Evolutionary conservation across 306 rosid genomes (phyloP).

Genomic region (Alnus rubra): DNA sequence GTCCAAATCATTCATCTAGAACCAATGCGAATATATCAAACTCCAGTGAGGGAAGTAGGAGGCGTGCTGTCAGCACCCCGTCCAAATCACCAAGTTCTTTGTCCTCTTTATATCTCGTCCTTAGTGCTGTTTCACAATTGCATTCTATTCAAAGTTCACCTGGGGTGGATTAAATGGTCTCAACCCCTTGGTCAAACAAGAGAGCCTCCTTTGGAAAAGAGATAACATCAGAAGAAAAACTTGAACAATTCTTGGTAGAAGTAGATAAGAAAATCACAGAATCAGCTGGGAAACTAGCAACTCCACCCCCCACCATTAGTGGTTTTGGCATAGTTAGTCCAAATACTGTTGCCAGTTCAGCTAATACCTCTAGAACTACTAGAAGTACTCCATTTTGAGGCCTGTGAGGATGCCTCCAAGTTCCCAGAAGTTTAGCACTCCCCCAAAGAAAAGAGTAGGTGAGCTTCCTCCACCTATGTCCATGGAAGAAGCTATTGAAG

Average conservation of each 20-base stretch:
- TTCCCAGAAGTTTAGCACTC: slow-evolving; percentile 84
- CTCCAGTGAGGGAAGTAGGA: slow-evolving; percentile 50
- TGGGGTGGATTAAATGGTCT: slow-evolving; percentile 55
- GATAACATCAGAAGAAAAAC: slow-evolving; percentile 82
- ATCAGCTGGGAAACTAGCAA: slow-evolving; percentile 78
- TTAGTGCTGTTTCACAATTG: slow-evolving; percentile 59
- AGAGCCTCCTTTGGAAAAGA: slow-evolving; percentile 55
- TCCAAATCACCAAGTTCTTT: slow-evolving; percentile 61
- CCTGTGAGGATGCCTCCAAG: slow-evolving; percentile 97
- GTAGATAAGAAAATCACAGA: slow-evolving; percentile 74
- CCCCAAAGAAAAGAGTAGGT: slow-evolving; percentile 90
- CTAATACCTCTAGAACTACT: slow-evolving; percentile 73
- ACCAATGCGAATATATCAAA: slow-evolving; percentile 49
- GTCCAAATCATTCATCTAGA: slow-evolving; percentile 49
- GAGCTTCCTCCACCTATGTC: slow-evolving; percentile 94
- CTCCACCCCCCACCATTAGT: slow-evolving; percentile 84
- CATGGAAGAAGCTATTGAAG: slow-evolving; percentile 78
- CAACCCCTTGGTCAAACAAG: slow-evolving; percentile 83
- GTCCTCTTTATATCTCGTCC: slow-evolving; percentile 65
- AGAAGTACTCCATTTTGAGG: slow-evolving; percentile 83
- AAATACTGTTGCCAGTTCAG: slow-evolving; percentile 56
- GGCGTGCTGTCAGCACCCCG: slow-evolving; percentile 49
- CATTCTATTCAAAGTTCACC: slow-evolving; percentile 46
- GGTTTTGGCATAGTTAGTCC: slow-evolving; percentile 77
- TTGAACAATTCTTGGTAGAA: slow-evolving; percentile 80